Conservation (phyloP, 2,329 filamentous ascomycete genomes). For the Trichoderma sp. region DNA sequence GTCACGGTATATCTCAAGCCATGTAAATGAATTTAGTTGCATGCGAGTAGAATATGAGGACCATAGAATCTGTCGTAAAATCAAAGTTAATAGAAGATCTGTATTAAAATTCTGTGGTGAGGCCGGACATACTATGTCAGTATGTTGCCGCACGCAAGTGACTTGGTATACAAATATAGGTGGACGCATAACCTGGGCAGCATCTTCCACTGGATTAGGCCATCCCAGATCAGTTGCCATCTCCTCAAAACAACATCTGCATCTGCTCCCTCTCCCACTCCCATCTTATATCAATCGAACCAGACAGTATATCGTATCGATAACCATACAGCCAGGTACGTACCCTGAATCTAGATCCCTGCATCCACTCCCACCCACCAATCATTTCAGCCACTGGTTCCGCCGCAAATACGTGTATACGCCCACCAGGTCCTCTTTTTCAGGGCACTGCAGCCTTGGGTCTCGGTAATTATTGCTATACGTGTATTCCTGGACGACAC, state of each 20-base stretch:
- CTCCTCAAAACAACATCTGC: background rate
- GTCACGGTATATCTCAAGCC: background rate
- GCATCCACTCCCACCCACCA: background rate
- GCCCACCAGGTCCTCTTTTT: background rate
- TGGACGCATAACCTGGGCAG: background rate
- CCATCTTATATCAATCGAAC: background rate
- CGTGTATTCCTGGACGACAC: background rate
- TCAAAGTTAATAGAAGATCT: background rate
- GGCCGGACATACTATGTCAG: too few species aligned
- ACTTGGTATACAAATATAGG: too few species aligned
- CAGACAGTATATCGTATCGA: background rate
- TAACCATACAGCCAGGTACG: background rate
- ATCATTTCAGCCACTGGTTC: background rate
- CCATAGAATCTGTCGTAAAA: background rate
- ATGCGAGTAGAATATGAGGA: background rate
- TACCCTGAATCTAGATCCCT: background rate
- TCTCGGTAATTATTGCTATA: background rate
- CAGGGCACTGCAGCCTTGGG: background rate
- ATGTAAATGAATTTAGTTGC: background rate
- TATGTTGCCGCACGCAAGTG: background rate
- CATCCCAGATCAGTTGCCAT: background rate
- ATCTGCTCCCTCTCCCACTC: background rate
- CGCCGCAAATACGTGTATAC: slow-evolving; percentile 8
- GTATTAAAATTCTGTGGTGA: background rate
- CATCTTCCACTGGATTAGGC: too few species aligned